These are phyloP conservation scores for Melocanna baccifera DNA, from an alignment of 176 grass and related monocot species.

Conservation along the genomic window DNA sequence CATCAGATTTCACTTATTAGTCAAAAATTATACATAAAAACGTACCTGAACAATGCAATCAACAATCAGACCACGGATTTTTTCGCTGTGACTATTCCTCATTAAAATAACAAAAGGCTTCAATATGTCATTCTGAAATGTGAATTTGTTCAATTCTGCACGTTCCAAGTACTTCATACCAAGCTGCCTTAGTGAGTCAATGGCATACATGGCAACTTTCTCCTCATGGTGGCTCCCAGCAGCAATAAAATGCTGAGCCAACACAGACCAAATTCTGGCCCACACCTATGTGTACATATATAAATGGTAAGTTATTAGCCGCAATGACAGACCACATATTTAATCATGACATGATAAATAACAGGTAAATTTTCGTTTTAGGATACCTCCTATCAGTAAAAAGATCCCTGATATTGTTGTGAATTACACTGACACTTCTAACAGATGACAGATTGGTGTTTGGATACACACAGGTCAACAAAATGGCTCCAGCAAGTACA, in stretches of 20 bases:
- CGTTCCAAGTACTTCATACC: constrained; percentile 99
- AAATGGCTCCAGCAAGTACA: constrained; percentile 1
- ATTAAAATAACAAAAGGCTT: constrained; percentile 99
- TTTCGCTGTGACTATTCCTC: constrained; percentile 84
- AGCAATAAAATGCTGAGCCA: constrained; percentile 93
- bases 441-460: background rate
- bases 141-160: constrained; percentile 97
- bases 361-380: background rate
- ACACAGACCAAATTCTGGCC: constrained; percentile 98
- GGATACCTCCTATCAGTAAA: background rate
- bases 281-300: constrained; percentile 73
- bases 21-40: constrained; percentile 11
- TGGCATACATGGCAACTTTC: constrained; percentile 96
- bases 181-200: constrained; percentile 96
- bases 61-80: constrained; percentile 93
- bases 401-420: background rate
- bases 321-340: background rate
- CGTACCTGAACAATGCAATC: constrained; percentile 98
- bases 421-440: background rate
- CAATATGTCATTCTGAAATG: constrained; percentile 97
- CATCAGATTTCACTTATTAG: background rate
- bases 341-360: background rate
- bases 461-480: background rate
- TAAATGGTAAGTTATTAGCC: constrained; percentile 14
- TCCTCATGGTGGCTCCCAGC: constrained; percentile 95